These are phyloP conservation scores for Amanita thiersii DNA, from an alignment of 768 basidiomycete genomes.

Conservation along the genomic window DNA sequence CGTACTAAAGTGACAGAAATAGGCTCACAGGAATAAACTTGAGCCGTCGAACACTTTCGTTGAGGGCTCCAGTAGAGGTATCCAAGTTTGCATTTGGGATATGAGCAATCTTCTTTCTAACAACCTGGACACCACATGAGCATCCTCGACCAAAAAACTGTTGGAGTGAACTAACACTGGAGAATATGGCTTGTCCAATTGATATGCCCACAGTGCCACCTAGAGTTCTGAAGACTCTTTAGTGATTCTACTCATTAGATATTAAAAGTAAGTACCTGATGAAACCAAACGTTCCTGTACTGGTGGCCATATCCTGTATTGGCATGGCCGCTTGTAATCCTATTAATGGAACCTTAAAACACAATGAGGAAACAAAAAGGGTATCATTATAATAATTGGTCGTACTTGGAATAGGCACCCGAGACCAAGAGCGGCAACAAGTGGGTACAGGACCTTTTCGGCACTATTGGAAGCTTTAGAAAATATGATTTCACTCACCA, in stretches of 20 bases:
- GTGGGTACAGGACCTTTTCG: conserved; percentile 51
- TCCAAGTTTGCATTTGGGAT: conserved; percentile 28
- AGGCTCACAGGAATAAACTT: conserved; percentile 38
- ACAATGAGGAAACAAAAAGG: neutral
- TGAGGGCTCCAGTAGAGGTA: conserved; percentile 32
- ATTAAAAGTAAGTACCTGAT: conserved; percentile 36
- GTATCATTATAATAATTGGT: too few relatives aligned
- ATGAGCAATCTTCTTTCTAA: conserved; percentile 26
- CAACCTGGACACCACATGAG: conserved; percentile 16
- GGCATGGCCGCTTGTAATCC: conserved; percentile 86
- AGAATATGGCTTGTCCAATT: conserved; percentile 63
- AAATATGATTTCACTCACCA: neutral
- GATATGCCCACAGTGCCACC: conserved; percentile 77
- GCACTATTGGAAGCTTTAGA: conserved; percentile 32
- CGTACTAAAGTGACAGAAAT: conserved; percentile 8
- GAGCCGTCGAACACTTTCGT: conserved; percentile 35
- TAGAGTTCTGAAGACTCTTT: conserved; percentile 36
- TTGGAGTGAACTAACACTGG: conserved; percentile 35
- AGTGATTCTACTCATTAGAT: conserved; percentile 5
- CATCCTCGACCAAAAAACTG: conserved; percentile 2
- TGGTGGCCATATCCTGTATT: conserved; percentile 78
- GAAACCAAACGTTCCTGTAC: conserved; percentile 63
- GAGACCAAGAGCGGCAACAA: conserved; percentile 58
- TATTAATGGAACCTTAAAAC: conserved; percentile 51
- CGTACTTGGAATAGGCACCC: conserved; percentile 57